Percentiles rank a stretch among this genome's conserved stretches.
phyloP scores from a whole-genome alignment of 768 basidiomycete species.

The Sutorius australiensis region DNA sequence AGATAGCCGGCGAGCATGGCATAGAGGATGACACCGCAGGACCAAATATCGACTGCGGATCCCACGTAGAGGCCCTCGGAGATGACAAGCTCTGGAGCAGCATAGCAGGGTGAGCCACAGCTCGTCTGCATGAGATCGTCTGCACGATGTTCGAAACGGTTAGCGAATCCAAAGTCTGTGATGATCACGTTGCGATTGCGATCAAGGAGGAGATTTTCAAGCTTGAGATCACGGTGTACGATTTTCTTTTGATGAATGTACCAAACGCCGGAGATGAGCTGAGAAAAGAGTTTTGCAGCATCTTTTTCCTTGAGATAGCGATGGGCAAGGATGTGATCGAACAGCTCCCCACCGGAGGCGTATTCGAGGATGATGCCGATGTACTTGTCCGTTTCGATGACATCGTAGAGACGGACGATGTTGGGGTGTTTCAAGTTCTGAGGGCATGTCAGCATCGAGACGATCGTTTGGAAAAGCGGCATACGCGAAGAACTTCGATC shows the following conservation, averaged over 20 bases:
- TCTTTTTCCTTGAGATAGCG: conserved; percentile 93
- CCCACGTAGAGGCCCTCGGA: conserved; percentile 96
- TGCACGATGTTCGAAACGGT: conserved; percentile 86
- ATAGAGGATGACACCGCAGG: conserved; percentile 92
- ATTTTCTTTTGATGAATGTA: conserved; percentile 99
- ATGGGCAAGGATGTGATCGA: conserved; percentile 98
- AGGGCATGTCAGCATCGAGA: conserved; percentile 7
- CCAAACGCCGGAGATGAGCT: conserved; percentile 97
- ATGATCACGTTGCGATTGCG: conserved; percentile 98
- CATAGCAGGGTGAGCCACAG: conserved; percentile 97
- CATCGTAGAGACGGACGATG: conserved; percentile 96
- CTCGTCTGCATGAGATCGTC: conserved; percentile 99
- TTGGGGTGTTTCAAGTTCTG: conserved; percentile 96
- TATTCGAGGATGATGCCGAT: conserved; percentile 99
- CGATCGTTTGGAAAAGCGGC: conserved; percentile 22
- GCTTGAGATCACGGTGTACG: conserved; percentile 97
- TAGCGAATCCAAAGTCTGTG: conserved; percentile 99
- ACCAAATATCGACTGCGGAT: conserved; percentile 97
- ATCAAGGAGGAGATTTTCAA: conserved; percentile 96
- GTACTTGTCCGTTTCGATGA: conserved; percentile 99
- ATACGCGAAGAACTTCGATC: conserved; percentile 92
- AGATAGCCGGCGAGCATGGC: conserved; percentile 97
- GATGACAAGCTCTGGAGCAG: conserved; percentile 96
- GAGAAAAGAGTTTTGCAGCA: conserved; percentile 93
- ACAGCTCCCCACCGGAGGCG: conserved; percentile 96